A percentile compares a stretch with the other conserved stretches of the same genome.
These are phyloP conservation scores for Serendipita sp. DNA, from an alignment of 768 basidiomycete species.

Conservation along the genomic window DNA sequence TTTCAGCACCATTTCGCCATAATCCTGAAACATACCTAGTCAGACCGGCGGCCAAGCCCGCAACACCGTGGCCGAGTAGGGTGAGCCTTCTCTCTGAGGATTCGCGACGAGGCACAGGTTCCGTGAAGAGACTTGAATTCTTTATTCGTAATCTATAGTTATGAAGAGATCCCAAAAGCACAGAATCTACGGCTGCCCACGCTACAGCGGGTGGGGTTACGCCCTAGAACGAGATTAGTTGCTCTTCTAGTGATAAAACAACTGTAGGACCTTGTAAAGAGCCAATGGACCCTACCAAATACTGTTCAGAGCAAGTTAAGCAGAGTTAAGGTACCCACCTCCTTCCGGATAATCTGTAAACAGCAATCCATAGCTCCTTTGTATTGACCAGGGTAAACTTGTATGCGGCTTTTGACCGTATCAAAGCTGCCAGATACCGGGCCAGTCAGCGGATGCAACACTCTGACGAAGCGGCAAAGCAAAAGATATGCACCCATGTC, in stretches of 20 bases:
- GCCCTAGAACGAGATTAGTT: constrained; percentile 18
- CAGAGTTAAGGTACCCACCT: constrained; percentile 25
- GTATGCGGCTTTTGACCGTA: constrained; percentile 56
- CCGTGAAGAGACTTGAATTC: constrained; percentile 34
- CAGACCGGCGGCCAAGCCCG: constrained; percentile 50
- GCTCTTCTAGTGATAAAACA: not conserved
- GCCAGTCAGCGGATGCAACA: constrained; percentile 3
- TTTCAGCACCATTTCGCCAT: not conserved
- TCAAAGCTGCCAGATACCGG: constrained; percentile 33
- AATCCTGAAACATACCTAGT: constrained; percentile 34
- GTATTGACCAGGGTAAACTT: constrained; percentile 53
- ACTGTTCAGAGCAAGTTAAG: constrained; percentile 21
- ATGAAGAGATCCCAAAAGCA: constrained; percentile 52
- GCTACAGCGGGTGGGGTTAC: constrained; percentile 57
- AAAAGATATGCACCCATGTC: constrained; percentile 35
- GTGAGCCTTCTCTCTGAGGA: constrained; percentile 33
- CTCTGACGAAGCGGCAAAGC: not conserved
- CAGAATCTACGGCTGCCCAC: constrained; percentile 57
- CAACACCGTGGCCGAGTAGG: constrained; percentile 45
- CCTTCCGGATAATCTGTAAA: constrained; percentile 38
- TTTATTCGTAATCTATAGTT: constrained; percentile 51
- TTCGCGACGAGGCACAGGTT: constrained; percentile 23
- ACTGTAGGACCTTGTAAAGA: constrained; percentile 36
- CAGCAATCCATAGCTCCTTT: constrained; percentile 44
- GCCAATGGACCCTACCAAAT: constrained; percentile 27